A percentile compares a stretch with the other conserved stretches of the same genome.
Conservation (phyloP, 331 rosid genomes). For the Telfairia occidentalis region DNA sequence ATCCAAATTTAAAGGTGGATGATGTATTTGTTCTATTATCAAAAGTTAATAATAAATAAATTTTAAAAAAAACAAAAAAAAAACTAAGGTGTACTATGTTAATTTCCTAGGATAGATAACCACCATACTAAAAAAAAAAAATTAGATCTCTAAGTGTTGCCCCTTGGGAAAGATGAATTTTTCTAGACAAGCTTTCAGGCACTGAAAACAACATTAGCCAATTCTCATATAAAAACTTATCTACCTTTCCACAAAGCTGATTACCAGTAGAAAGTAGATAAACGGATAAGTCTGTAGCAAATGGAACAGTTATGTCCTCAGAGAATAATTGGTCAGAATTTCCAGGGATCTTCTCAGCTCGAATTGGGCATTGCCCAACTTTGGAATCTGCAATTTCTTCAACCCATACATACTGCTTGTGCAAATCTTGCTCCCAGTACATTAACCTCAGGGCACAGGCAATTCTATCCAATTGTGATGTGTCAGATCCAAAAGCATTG, state of each 20-base stretch:
- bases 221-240: not conserved
- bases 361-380: constrained; percentile 49
- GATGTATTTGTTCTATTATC: not conserved
- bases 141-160: not conserved
- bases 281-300: constrained; percentile 16
- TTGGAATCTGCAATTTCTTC: constrained; percentile 26
- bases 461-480: constrained; percentile 34
- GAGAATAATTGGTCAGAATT: constrained; percentile 28
- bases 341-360: constrained; percentile 28
- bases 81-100: not conserved
- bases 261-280: constrained; percentile 14
- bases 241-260: constrained; percentile 45
- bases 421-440: constrained; percentile 37
- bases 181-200: not conserved
- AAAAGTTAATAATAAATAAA: not conserved
- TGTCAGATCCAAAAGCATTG: constrained; percentile 38
- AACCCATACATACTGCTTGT: constrained; percentile 26
- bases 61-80: too few relatives aligned
- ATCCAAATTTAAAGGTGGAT: not conserved
- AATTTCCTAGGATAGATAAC: not conserved
- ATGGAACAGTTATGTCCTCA: constrained; percentile 18
- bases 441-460: constrained; percentile 28
- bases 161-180: not conserved
- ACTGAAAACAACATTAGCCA: constrained; percentile 19
- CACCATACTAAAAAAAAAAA: not conserved